A percentile compares a stretch with the other conserved stretches of the same genome.
Conservation (phyloP, 2,329 filamentous ascomycete genomes). For the Botrytis cinerea region DNA sequence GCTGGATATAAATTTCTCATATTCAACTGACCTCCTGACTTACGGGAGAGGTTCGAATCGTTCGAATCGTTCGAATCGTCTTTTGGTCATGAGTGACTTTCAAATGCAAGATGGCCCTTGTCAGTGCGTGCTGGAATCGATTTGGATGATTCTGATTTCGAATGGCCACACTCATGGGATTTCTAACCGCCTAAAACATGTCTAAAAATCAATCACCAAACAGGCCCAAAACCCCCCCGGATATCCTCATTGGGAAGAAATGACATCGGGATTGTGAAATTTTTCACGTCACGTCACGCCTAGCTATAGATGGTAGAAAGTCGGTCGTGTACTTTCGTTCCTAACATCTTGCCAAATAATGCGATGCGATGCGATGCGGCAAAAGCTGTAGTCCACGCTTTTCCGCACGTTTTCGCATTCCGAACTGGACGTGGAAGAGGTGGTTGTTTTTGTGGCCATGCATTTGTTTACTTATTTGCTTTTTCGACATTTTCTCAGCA, state of each 20-base stretch:
- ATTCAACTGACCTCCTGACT: background rate
- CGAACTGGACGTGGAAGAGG: background rate
- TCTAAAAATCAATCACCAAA: background rate
- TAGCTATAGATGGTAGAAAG: background rate
- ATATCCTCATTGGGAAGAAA: background rate
- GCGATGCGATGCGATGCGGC: background rate
- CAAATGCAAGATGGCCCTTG: background rate
- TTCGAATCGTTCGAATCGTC: background rate
- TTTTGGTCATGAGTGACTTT: background rate
- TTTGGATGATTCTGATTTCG: background rate
- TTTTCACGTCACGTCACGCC: background rate
- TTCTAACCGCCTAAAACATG: background rate
- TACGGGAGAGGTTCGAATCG: background rate
- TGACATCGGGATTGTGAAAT: background rate
- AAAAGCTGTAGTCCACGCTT: slow-evolving; percentile 3
- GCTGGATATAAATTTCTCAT: background rate
- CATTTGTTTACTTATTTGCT: too few species aligned
- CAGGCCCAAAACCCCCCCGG: background rate
- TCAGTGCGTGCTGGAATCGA: background rate
- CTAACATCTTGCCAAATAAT: background rate
- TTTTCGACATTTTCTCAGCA: background rate
- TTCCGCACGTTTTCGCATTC: slow-evolving; percentile 7
- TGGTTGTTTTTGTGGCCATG: background rate
- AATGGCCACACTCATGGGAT: background rate
- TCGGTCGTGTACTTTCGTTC: background rate